Percentiles rank a stretch among this genome's conserved stretches.
Evolutionary conservation across 1,284 basidiomycete species (phyloP).

Genomic region (Mycena sp.): DNA sequence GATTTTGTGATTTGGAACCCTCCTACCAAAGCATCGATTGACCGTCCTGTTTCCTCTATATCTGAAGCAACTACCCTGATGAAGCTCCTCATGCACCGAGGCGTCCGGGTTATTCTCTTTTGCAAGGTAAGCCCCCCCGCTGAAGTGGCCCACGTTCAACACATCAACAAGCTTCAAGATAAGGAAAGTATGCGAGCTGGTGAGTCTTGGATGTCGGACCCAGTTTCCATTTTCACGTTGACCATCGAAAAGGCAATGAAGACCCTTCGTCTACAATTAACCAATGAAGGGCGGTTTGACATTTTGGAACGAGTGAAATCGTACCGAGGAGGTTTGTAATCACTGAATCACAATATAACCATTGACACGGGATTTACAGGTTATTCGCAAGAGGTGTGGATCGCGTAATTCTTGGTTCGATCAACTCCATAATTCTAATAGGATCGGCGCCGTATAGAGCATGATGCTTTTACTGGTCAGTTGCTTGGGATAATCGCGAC

Average conservation of each 20-base stretch:
- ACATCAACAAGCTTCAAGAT: conserved; percentile 62
- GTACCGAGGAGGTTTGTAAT: conserved; percentile 78
- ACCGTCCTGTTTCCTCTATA: conserved; percentile 58
- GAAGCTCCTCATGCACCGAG: conserved; percentile 84
- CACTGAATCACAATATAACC: neutral
- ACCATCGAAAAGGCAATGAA: conserved; percentile 73
- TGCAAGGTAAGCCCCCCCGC: conserved; percentile 71
- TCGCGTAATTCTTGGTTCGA: neutral
- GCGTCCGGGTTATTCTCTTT: conserved; percentile 87
- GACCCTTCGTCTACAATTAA: conserved; percentile 76
- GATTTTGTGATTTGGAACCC: conserved; percentile 86
- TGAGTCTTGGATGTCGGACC: conserved; percentile 45
- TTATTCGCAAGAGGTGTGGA: conserved; percentile 47
- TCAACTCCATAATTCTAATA: conserved; percentile 40
- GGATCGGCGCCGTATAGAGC: conserved; percentile 87
- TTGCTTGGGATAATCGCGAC: conserved; percentile 91
- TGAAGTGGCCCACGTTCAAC: neutral
- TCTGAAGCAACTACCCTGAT: conserved; percentile 81
- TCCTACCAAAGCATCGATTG: conserved; percentile 65
- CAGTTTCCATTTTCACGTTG: neutral
- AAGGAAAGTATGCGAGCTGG: conserved; percentile 84
- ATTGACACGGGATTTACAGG: conserved; percentile 36
- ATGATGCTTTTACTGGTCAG: conserved; percentile 86
- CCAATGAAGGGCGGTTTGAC: conserved; percentile 80
- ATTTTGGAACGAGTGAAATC: conserved; percentile 83